Percentiles rank a stretch among this genome's conserved stretches.
Evolutionary conservation across 1,284 basidiomycete species (phyloP).

Genomic region (Papiliotrema flavescens): DNA sequence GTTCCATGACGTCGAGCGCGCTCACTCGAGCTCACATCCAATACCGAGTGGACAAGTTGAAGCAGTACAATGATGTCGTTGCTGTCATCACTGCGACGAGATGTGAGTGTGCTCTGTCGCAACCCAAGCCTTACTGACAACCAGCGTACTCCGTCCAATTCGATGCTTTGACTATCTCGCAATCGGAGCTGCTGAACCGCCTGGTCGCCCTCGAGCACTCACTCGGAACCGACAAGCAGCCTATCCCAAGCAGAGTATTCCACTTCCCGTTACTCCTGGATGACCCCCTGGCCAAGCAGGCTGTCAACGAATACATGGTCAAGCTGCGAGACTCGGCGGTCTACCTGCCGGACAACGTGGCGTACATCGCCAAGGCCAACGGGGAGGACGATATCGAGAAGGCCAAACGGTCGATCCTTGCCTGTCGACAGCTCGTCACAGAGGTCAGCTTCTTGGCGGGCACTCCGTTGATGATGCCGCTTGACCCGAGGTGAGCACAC

Average conservation of each 20-base stretch:
- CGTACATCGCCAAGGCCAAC: slow-evolving; percentile 64
- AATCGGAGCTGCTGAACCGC: slow-evolving; percentile 13
- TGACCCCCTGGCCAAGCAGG: slow-evolving; percentile 59
- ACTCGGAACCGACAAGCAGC: slow-evolving; percentile 43
- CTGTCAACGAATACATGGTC: slow-evolving; percentile 59
- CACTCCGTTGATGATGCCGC: slow-evolving; percentile 33
- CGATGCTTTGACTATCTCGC: slow-evolving; percentile 16
- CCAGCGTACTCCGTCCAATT: slow-evolving; percentile 27
- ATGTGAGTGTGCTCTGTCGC: slow-evolving; percentile 7
- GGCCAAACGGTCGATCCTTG: slow-evolving; percentile 19
- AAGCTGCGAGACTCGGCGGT: slow-evolving; percentile 58
- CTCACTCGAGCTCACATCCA: slow-evolving; percentile 24
- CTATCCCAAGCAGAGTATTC: slow-evolving; percentile 56
- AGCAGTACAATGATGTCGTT: slow-evolving; percentile 14
- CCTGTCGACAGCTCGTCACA: slow-evolving; percentile 29
- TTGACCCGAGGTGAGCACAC: slow-evolving; percentile 55
- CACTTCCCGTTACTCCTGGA: slow-evolving; percentile 63
- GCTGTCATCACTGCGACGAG: slow-evolving; percentile 17
- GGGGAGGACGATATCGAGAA: slow-evolving; percentile 53
- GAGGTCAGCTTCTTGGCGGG: slow-evolving; percentile 39
- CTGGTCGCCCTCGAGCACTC: slow-evolving; percentile 30
- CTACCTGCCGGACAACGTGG: slow-evolving; percentile 65
- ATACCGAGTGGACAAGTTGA: slow-evolving; percentile 19
- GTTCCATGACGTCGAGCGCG: slow-evolving; percentile 23
- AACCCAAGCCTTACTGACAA: neutral